Base-by-base conservation (phyloP, 148 eudicot genomes). In the Linanthus parryae region DNA sequence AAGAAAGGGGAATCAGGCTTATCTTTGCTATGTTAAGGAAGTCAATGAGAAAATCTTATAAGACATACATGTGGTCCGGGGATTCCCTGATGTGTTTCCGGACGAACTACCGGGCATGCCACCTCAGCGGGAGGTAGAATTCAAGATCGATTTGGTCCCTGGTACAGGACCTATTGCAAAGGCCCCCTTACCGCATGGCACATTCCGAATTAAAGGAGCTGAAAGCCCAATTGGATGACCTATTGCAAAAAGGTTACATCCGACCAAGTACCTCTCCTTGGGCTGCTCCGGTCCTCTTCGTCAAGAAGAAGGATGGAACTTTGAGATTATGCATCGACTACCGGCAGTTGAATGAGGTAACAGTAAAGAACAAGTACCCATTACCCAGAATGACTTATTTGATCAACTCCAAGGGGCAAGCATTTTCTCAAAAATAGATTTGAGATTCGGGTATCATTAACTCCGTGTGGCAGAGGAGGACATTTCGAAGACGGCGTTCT, bases 281-380 rank as follows among this genome's bases (percentile, higher is more conserved):
- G 54, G 55, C 23, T 4, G 64, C 56, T 5, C 36, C 18, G 15
- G 55, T 35, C 4, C 22, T 59, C 25, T 58, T 59, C 16, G 56
- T 39, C 8, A 61, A 61, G 31, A 61, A 57, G 39, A 57, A 57
- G 15, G 50, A 57, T 31, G 52, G 50, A 1, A 42, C 16, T 14
- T 29, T 43, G 52, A 27, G 61, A 17, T 17, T 57, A 0, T 44
- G 61, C 7, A 61, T 60, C 2, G 56, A 48, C 19, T 60, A 60
- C 26, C 21, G 39, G 4, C 48, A 49, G 35, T 27, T 48, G 14
- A 60, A 50, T 35, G 16, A 29, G 12, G 26, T 50, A 6, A 60
- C 47, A 13, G 39, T 60, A 6, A 49, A 12, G 19, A 30, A 58
- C 36, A 30, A 58, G 28, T 58, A 58, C 21, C 13, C 1, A 31